Conservation (phyloP, 2,329 filamentous ascomycete genomes). For the Dryadomyces quercus-mongolicae region DNA sequence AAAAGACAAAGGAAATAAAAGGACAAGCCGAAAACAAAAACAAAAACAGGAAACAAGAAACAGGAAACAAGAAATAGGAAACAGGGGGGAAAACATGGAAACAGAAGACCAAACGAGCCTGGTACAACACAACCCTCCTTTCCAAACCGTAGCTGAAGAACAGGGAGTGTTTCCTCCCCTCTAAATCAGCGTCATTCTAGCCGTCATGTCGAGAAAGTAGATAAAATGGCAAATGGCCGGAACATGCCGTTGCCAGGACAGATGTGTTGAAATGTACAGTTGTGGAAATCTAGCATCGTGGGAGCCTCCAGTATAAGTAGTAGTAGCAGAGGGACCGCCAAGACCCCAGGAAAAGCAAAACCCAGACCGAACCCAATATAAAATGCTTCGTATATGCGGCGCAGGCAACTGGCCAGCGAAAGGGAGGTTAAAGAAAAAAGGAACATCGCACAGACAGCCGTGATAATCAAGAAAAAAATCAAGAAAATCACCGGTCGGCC, state of each 20-base stretch:
- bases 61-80: too few species aligned
- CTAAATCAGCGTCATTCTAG: neutral
- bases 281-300: neutral
- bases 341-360: neutral
- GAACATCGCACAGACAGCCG: too few species aligned
- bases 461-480: neutral
- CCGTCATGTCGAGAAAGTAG: neutral
- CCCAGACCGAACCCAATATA: neutral
- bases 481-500: neutral
- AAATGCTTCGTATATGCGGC: slow-evolving; percentile 3
- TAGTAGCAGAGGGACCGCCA: neutral
- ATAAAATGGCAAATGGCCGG: neutral
- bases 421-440: neutral
- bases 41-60: neutral
- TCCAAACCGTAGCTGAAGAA: neutral
- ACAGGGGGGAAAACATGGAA: neutral
- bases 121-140: neutral
- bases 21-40: neutral
- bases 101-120: neutral
- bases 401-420: neutral
- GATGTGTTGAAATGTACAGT: neutral
- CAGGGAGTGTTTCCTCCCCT: neutral
- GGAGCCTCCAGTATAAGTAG: neutral
- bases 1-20: neutral
- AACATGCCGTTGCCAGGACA: neutral